Evolutionary conservation across 2,329 filamentous ascomycete species (phyloP).

Genomic region (Thermoascus crustaceus): DNA sequence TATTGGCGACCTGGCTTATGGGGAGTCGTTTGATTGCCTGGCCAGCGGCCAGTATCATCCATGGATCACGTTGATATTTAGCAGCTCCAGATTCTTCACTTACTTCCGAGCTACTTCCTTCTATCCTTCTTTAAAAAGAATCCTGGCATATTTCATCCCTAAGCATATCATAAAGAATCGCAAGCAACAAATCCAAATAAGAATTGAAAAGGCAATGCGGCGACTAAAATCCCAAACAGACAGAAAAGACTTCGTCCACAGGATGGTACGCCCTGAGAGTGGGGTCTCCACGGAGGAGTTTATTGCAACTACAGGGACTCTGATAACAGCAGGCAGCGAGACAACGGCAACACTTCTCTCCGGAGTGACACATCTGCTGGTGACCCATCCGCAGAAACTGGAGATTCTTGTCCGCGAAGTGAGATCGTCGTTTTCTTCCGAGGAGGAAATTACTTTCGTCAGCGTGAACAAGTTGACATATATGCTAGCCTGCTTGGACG

Average conservation of each 20-base stretch:
- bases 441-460: constrained; percentile 31
- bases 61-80: too few species aligned
- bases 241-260: neutral
- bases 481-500: constrained; percentile 33
- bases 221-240: too few species aligned
- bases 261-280: neutral
- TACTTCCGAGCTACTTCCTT: too few species aligned
- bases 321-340: constrained; percentile 37
- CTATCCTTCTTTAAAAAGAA: too few species aligned
- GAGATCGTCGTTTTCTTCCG: constrained; percentile 23
- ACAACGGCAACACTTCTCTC: constrained; percentile 41
- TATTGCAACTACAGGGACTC: neutral
- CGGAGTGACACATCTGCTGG: constrained; percentile 35
- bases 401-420: constrained; percentile 33
- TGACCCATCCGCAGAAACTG: constrained; percentile 25
- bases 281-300: neutral
- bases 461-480: constrained; percentile 27
- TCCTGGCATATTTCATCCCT: too few species aligned
- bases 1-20: neutral
- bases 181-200: too few species aligned
- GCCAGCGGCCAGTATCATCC: too few species aligned
- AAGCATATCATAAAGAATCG: too few species aligned
- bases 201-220: too few species aligned
- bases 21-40: neutral
- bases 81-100: too few species aligned